Percentiles rank a stretch among this genome's conserved stretches.
phyloP scores from a whole-genome alignment of 108 stramenopile species.

The Aurantiochytrium sp. region DNA sequence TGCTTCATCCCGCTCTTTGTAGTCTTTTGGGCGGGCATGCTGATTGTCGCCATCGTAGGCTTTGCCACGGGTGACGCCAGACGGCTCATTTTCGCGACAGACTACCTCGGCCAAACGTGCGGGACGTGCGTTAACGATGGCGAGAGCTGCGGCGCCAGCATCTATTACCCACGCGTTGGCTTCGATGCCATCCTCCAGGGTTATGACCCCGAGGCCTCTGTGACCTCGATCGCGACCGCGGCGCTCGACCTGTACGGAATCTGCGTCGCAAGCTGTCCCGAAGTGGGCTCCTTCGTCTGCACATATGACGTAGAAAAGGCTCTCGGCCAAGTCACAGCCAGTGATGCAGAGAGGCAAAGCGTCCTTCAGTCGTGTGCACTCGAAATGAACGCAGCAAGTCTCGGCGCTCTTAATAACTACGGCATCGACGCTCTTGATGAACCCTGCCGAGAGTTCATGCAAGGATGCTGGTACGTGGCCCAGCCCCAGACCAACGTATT shows the following conservation, averaged over 20 bases:
- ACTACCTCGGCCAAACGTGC: slow-evolving; percentile 6
- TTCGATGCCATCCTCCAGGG: not conserved
- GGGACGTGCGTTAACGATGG: not conserved
- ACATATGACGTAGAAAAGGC: not conserved
- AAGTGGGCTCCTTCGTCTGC: not conserved
- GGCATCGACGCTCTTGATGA: not conserved
- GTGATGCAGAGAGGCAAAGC: not conserved
- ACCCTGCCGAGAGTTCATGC: not conserved
- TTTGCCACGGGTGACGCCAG: not conserved
- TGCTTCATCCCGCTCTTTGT: not conserved
- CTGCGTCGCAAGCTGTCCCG: not conserved
- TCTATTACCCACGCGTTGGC: not conserved
- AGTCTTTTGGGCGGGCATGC: not conserved
- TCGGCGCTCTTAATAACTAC: not conserved
- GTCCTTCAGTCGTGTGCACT: not conserved
- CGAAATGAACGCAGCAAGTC: not conserved
- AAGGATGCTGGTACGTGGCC: not conserved
- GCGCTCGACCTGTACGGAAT: not conserved
- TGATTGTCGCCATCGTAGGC: not conserved
- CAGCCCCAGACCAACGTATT: not conserved
- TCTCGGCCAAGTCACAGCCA: not conserved
- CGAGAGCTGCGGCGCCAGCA: not conserved
- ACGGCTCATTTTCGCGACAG: not conserved
- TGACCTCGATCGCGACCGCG: not conserved
- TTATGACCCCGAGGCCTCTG: not conserved